These are phyloP conservation scores for Pilaira anomala DNA, from an alignment of 192 early-diverging fungal genomes.

Conservation along the genomic window DNA sequence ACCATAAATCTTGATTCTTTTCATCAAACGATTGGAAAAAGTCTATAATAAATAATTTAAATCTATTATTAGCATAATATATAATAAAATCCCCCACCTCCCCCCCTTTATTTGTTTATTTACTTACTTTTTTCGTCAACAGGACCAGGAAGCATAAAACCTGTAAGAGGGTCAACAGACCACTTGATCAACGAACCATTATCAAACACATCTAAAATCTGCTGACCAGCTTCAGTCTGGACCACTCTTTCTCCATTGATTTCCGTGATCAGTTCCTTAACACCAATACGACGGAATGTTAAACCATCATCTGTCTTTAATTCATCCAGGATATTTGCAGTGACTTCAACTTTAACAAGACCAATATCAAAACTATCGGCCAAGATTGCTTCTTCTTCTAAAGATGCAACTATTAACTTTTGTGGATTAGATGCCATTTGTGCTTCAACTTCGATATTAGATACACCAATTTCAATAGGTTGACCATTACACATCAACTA, in stretches of 20 bases:
- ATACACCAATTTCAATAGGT: conserved; percentile 41
- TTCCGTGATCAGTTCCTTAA: conserved; percentile 48
- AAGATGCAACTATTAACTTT: conserved; percentile 38
- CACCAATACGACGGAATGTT: conserved; percentile 46
- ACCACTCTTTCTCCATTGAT: conserved; percentile 51
- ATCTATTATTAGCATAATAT: not conserved
- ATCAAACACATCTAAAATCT: conserved; percentile 54
- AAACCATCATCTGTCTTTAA: conserved; percentile 38
- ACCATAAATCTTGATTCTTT: conserved; percentile 20
- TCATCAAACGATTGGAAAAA: not conserved
- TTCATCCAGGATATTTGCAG: conserved; percentile 42
- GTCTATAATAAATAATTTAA: not conserved
- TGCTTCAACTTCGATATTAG: conserved; percentile 40
- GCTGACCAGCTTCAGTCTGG: conserved; percentile 51
- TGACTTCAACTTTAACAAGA: conserved; percentile 54
- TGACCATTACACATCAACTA: conserved; percentile 53
- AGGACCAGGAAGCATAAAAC: conserved; percentile 28
- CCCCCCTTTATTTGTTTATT: not conserved
- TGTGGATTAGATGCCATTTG: conserved; percentile 39
- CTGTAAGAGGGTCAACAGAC: conserved; percentile 38
- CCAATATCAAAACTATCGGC: conserved; percentile 49
- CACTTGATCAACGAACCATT: conserved; percentile 41
- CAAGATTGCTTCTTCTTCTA: conserved; percentile 40
- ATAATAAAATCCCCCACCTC: not conserved
- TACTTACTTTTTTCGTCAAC: too few species aligned